These are phyloP conservation scores for Calocybe gangraenosa DNA, from an alignment of 768 basidiomycete species.

Conservation along the genomic window DNA sequence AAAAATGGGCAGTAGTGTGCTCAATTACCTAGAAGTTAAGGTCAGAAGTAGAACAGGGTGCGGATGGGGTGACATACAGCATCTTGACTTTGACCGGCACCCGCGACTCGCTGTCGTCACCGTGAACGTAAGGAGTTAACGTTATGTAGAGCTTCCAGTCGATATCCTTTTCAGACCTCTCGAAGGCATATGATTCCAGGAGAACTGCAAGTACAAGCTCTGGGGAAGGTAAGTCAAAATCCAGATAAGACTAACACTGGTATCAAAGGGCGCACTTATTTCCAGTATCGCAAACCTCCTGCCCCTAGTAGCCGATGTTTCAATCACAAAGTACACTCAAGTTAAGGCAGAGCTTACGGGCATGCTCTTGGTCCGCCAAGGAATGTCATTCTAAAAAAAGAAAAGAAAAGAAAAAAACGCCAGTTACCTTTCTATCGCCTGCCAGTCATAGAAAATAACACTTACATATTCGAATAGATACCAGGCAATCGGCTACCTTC, in stretches of 20 bases:
- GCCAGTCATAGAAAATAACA: background rate
- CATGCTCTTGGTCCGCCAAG: too few relatives aligned
- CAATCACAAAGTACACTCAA: background rate
- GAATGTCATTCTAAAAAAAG: too few relatives aligned
- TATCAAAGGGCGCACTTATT: conserved; percentile 25
- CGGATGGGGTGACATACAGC: conserved; percentile 16
- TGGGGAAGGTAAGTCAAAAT: conserved; percentile 4
- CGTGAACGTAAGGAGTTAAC: conserved; percentile 18
- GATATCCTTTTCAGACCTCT: conserved; percentile 16
- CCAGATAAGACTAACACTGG: background rate
- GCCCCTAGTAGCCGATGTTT: conserved; percentile 31
- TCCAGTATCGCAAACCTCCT: conserved; percentile 34
- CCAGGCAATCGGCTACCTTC: conserved; percentile 31
- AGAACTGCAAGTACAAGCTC: conserved; percentile 23
- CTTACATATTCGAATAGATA: too few relatives aligned
- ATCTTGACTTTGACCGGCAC: conserved; percentile 16
- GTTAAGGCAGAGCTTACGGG: too few relatives aligned
- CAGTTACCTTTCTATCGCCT: too few relatives aligned
- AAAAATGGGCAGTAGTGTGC: too few relatives aligned
- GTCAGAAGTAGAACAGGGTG: too few relatives aligned
- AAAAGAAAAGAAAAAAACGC: too few relatives aligned
- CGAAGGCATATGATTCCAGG: conserved; percentile 19
- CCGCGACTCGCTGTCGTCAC: conserved; percentile 11
- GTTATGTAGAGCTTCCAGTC: conserved; percentile 24
- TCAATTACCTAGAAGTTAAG: too few relatives aligned